Evolutionary conservation across 2,329 filamentous ascomycete species (phyloP).

Genomic region (Macrophomina phaseolina): DNA sequence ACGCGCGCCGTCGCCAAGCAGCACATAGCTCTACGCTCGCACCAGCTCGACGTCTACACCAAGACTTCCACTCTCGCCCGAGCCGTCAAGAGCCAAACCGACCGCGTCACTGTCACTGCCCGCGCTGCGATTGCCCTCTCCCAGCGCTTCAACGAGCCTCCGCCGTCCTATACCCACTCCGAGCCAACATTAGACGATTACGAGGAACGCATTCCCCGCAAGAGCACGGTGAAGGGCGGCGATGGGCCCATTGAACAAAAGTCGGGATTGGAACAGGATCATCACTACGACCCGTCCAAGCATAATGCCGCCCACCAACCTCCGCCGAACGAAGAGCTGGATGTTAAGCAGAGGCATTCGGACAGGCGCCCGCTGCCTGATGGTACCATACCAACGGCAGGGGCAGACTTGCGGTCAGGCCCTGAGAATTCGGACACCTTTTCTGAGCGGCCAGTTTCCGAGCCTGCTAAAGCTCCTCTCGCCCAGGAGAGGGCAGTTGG

Average conservation of each 20-base stretch:
- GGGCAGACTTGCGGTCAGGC: slow-evolving; percentile 36
- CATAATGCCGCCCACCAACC: slow-evolving; percentile 48
- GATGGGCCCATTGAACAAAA: slow-evolving; percentile 33
- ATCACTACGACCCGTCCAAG: slow-evolving; percentile 54
- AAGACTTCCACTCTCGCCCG: slow-evolving; percentile 69
- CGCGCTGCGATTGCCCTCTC: slow-evolving; percentile 66
- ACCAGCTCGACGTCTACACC: slow-evolving; percentile 67
- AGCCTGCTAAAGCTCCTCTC: slow-evolving; percentile 46
- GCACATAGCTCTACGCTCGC: slow-evolving; percentile 63
- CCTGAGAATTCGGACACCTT: slow-evolving; percentile 43
- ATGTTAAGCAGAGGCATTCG: slow-evolving; percentile 55
- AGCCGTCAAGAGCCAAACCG: slow-evolving; percentile 65
- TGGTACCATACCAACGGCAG: slow-evolving; percentile 55
- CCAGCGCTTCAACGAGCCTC: slow-evolving; percentile 61
- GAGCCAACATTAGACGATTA: slow-evolving; percentile 35
- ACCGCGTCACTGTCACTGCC: slow-evolving; percentile 65
- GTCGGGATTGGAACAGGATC: slow-evolving; percentile 52
- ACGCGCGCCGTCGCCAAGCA: slow-evolving; percentile 54
- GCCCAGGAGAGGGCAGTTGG: slow-evolving; percentile 33
- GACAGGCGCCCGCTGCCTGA: slow-evolving; percentile 53
- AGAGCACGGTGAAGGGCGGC: slow-evolving; percentile 38
- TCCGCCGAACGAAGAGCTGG: slow-evolving; percentile 46
- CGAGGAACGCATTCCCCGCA: slow-evolving; percentile 37
- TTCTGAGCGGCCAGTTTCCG: slow-evolving; percentile 38
- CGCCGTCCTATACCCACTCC: slow-evolving; percentile 41